Evolutionary conservation across 305 asterid genomes (phyloP).

Genomic region (Euphrasia arctica): DNA sequence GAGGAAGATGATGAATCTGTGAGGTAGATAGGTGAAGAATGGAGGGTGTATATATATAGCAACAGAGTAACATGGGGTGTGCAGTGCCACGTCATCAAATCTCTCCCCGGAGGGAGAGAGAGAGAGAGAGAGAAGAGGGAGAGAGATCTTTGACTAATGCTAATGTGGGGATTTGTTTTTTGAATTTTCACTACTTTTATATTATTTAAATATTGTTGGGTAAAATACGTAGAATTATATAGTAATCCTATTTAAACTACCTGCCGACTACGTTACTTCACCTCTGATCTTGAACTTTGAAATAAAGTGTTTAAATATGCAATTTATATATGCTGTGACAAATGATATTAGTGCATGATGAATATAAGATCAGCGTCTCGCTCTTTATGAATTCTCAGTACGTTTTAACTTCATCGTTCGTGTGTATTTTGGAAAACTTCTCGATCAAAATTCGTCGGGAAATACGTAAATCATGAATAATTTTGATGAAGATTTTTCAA

Average conservation of each 20-base stretch:
- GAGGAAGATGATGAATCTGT: not conserved
- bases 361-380: too few relatives aligned
- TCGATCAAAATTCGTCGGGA: too few relatives aligned
- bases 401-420: too few relatives aligned
- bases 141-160: slow-evolving; percentile 14
- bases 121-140: not conserved
- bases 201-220: not conserved
- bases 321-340: too few relatives aligned
- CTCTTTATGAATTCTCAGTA: too few relatives aligned
- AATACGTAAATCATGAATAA: too few relatives aligned
- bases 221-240: not conserved
- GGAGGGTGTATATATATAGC: slow-evolving; percentile 2
- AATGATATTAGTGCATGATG: too few relatives aligned
- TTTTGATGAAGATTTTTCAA: too few relatives aligned
- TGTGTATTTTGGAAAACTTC: too few relatives aligned
- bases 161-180: not conserved
- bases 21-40: not conserved
- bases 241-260: not conserved
- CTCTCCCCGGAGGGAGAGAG: slow-evolving; percentile 3
- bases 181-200: not conserved
- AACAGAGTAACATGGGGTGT: not conserved
- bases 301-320: too few relatives aligned
- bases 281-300: slow-evolving; percentile 4
- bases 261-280: slow-evolving; percentile 19
- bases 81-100: slow-evolving; percentile 1